These are phyloP conservation scores for Pleurotus tuoliensis DNA, from an alignment of 768 basidiomycete species.

Conservation along the genomic window DNA sequence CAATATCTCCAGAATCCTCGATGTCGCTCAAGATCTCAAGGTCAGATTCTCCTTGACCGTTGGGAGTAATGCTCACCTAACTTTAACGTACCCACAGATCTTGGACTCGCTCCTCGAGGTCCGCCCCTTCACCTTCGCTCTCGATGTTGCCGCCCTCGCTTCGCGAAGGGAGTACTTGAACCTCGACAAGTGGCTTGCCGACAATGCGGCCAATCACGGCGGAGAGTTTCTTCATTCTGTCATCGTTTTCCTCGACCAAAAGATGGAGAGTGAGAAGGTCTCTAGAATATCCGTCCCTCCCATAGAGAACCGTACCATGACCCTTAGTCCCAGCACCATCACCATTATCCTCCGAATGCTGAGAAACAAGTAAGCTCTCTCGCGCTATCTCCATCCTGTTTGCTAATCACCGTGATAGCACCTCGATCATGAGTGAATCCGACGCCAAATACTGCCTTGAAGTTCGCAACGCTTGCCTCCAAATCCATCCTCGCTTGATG, in stretches of 20 bases:
- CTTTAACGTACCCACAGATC: conserved; percentile 45
- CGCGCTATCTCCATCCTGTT: neutral
- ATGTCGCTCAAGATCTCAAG: conserved; percentile 94
- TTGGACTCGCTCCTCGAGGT: conserved; percentile 90
- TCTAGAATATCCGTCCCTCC: conserved; percentile 74
- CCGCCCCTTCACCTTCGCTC: conserved; percentile 82
- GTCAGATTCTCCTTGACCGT: conserved; percentile 35
- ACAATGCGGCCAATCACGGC: conserved; percentile 79
- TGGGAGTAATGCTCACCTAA: neutral
- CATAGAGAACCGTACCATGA: conserved; percentile 77
- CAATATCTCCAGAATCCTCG: conserved; percentile 91
- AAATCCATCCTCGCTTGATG: conserved; percentile 96
- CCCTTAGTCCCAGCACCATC: conserved; percentile 83
- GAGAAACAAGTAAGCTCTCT: conserved; percentile 65
- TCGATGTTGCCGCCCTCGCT: conserved; percentile 93
- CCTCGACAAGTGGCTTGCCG: conserved; percentile 93
- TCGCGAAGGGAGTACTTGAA: conserved; percentile 92
- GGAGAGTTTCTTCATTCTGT: conserved; percentile 84
- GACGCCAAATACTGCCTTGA: conserved; percentile 87
- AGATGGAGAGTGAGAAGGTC: conserved; percentile 86
- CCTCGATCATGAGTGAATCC: conserved; percentile 67
- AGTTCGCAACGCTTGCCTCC: conserved; percentile 88
- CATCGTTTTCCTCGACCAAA: conserved; percentile 85
- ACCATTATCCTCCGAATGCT: conserved; percentile 90
- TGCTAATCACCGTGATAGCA: conserved; percentile 35